Base-by-base conservation (phyloP, 2,329 filamentous ascomycete genomes). In the Paecilomyces sp. region DNA sequence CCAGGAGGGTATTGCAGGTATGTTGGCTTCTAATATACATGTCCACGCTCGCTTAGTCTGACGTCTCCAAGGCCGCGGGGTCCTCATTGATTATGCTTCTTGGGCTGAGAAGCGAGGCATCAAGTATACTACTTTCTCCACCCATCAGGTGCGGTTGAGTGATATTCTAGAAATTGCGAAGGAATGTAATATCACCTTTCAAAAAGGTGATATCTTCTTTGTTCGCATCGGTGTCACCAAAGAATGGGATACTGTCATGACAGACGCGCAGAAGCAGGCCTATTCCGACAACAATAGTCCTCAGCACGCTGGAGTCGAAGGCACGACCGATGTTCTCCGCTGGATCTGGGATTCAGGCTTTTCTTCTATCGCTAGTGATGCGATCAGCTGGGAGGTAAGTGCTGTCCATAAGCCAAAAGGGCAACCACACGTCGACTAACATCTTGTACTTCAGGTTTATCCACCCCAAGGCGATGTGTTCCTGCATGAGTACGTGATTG, bases 301-400 rank as follows among this genome's bases (percentile, higher is more conserved):
- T 1, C 75, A 77, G 59, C 77, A 74, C 1, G 72, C 79, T 36
- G 83, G 82, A 0, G 75, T 85, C 0, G 77, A 82, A 55, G 80
- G 79, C 0, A 79, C 77, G 1, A 74, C 77, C 6, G 79, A 79
- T 11, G 77, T 80, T 22, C 75, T 85, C 8, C 75, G 79, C 51
- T 87, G 84, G 83, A 71, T 86, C 13, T 86, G 84, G 83, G 78
- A 86, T 57, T 75, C 78, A 25, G 74, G 78, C 15, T 86, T 87
- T 66, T 74, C 82, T 0, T 84, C 84, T 2, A 79, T 85, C 2
- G 84, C 80, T 0, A 82, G 84, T 12, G 84, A 87, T 61, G 78
- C 80, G 22, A 80, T 83, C 9, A 77, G 76, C 4, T 82, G 83
- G 65, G 84, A 86, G 67, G 78, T 79, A 18, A 76, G 69, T 36